Evolutionary conservation across 257 asterid species (phyloP).

Genomic region (Leonotis leonurus): DNA sequence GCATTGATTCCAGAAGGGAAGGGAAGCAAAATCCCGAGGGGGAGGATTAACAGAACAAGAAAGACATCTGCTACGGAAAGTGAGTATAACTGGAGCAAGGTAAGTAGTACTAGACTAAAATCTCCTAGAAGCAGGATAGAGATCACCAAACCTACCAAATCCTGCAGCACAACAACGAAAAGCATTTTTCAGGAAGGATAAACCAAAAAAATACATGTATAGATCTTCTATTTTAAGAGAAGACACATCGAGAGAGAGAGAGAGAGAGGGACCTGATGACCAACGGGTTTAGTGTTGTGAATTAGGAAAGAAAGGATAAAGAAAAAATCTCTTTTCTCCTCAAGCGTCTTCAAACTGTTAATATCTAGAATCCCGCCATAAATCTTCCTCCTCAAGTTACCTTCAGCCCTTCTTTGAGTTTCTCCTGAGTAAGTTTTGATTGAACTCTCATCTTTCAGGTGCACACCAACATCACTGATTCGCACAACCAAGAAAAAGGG

Average conservation of each 20-base stretch:
- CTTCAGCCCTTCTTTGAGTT: slow-evolving; percentile 34
- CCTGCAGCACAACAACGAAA: slow-evolving; percentile 51
- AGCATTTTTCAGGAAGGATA: slow-evolving; percentile 2
- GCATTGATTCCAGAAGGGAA: slow-evolving; percentile 99
- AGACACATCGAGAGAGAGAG: background rate
- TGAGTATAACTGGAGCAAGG: slow-evolving; percentile 93
- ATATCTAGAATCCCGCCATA: slow-evolving; percentile 62
- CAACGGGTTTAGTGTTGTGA: slow-evolving; percentile 91
- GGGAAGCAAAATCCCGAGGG: slow-evolving; percentile 87
- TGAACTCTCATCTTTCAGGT: slow-evolving; percentile 38
- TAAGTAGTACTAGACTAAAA: slow-evolving; percentile 92
- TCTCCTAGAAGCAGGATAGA: slow-evolving; percentile 95
- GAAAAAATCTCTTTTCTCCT: slow-evolving; percentile 76
- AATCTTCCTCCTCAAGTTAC: slow-evolving; percentile 40
- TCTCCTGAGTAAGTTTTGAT: slow-evolving; percentile 34
- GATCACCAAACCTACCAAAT: slow-evolving; percentile 92
- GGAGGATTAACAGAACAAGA: slow-evolving; percentile 77
- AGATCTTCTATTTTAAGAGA: no score
- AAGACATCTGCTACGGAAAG: slow-evolving; percentile 77
- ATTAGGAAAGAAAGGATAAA: slow-evolving; percentile 70
- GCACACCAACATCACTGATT: slow-evolving; percentile 33
- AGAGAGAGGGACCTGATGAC: slow-evolving; percentile 74
- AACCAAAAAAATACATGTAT: background rate
- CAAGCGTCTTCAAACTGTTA: slow-evolving; percentile 59
- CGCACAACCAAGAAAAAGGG: background rate